A percentile compares a stretch with the other conserved stretches of the same genome.
Evolutionary conservation across 371 early-diverging fungal genomes (phyloP).

Genomic region (Circinella umbellata): DNA sequence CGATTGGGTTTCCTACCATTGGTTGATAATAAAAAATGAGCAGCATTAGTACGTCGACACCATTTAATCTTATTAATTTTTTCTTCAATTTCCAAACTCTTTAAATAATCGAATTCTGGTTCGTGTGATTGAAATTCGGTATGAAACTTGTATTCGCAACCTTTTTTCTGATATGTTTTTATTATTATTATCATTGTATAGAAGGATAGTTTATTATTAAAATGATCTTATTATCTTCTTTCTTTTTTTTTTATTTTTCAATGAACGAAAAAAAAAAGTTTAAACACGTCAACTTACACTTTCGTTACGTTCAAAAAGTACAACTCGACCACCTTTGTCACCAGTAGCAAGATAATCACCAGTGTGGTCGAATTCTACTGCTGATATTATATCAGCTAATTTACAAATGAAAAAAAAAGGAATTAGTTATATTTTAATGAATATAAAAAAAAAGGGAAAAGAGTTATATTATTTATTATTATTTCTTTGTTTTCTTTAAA

Average conservation of each 20-base stretch:
- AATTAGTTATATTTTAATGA: too few species aligned
- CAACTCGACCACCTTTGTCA: slow-evolving; percentile 92
- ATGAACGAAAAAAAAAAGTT: neutral
- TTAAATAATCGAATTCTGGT: slow-evolving; percentile 96
- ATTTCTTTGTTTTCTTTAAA: too few species aligned
- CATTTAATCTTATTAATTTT: slow-evolving; percentile 96
- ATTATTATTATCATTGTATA: neutral
- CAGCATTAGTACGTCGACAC: slow-evolving; percentile 82
- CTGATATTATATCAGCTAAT: slow-evolving; percentile 23
- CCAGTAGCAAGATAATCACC: slow-evolving; percentile 93
- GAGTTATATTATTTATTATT: too few species aligned
- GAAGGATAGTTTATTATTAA: too few species aligned
- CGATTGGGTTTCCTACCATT: slow-evolving; percentile 82
- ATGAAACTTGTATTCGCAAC: slow-evolving; percentile 91
- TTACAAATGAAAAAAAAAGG: too few species aligned
- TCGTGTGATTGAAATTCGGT: slow-evolving; percentile 63
- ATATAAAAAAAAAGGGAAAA: too few species aligned
- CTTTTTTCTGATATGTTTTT: slow-evolving; percentile 71
- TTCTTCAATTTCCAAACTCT: slow-evolving; percentile 95
- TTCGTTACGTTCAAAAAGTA: slow-evolving; percentile 89
- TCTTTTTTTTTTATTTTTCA: too few species aligned
- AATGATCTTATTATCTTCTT: too few species aligned
- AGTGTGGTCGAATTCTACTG: slow-evolving; percentile 94
- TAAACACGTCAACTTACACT: slow-evolving; percentile 60
- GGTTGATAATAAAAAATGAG: slow-evolving; percentile 93